Conservation (phyloP, 441 rosid species). For the Gossypium gossypioides region DNA sequence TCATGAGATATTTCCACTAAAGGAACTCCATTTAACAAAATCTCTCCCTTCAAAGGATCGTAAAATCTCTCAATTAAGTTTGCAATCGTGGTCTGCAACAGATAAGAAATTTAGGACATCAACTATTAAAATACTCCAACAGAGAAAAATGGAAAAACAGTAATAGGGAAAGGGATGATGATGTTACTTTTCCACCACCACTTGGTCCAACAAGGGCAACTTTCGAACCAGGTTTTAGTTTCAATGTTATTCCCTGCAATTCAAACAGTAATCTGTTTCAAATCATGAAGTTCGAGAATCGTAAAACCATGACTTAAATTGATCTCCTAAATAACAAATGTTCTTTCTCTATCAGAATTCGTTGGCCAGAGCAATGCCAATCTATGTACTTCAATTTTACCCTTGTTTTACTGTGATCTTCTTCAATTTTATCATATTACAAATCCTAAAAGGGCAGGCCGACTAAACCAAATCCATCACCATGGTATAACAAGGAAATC, state of each 20-base stretch:
- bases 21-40: constrained; percentile 72
- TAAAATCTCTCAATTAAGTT: constrained; percentile 86
- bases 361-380: not conserved
- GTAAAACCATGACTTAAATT: not conserved
- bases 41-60: constrained; percentile 76
- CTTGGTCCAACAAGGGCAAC: constrained; percentile 96
- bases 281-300: not conserved
- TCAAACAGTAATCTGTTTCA: not conserved
- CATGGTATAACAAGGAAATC: not conserved
- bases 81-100: constrained; percentile 75
- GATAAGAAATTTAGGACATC: not conserved
- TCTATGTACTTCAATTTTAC: not conserved
- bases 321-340: not conserved
- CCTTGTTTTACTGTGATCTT: not conserved
- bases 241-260: constrained; percentile 74
- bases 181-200: constrained; percentile 87
- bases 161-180: not conserved
- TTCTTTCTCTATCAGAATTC: not conserved
- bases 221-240: constrained; percentile 70
- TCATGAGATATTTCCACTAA: constrained; percentile 71
- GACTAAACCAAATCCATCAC: not conserved
- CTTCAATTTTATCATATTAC: not conserved
- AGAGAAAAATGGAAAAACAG: not conserved
- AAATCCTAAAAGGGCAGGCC: not conserved
- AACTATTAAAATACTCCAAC: not conserved